Evolutionary conservation across 495 filamentous ascomycete genomes (phyloP).

Genomic region (Aspergillus funiculosus): DNA sequence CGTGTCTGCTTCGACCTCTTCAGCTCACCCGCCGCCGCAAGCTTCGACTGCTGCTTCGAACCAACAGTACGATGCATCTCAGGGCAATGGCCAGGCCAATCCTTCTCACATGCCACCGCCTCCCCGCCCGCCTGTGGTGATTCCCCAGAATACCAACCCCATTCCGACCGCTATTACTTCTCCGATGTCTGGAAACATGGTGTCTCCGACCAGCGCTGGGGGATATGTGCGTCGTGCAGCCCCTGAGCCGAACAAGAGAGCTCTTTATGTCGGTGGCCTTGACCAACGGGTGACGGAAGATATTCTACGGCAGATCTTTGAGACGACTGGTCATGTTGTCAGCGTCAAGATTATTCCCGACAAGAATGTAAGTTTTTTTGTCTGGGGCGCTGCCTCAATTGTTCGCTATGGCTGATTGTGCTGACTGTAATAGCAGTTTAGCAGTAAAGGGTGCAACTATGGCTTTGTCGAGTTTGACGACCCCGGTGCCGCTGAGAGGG

Average conservation of each 20-base stretch:
- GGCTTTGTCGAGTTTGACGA: conserved; percentile 99
- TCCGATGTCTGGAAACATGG: conserved; percentile 70
- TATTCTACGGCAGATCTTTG: conserved; percentile 95
- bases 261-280: conserved; percentile 91
- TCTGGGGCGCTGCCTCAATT: not conserved
- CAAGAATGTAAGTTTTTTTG: conserved; percentile 74
- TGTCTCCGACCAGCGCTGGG: conserved; percentile 74
- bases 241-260: conserved; percentile 97
- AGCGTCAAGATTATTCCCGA: conserved; percentile 99
- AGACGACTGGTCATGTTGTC: conserved; percentile 96
- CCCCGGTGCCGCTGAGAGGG: conserved; percentile 89
- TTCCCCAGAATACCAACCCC: conserved; percentile 93
- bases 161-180: conserved; percentile 92
- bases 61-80: conserved; percentile 62
- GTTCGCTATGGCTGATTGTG: no score
- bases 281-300: conserved; percentile 96
- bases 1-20: conserved; percentile 46
- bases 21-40: conserved; percentile 59
- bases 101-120: conserved; percentile 87
- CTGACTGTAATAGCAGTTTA: conserved; percentile 42
- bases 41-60: conserved; percentile 62
- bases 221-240: conserved; percentile 86
- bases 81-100: conserved; percentile 55
- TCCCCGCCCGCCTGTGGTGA: conserved; percentile 79
- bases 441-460: conserved; percentile 98